Evolutionary conservation across 2,329 filamentous ascomycete genomes (phyloP).

Genomic region (Lojkania enalia): DNA sequence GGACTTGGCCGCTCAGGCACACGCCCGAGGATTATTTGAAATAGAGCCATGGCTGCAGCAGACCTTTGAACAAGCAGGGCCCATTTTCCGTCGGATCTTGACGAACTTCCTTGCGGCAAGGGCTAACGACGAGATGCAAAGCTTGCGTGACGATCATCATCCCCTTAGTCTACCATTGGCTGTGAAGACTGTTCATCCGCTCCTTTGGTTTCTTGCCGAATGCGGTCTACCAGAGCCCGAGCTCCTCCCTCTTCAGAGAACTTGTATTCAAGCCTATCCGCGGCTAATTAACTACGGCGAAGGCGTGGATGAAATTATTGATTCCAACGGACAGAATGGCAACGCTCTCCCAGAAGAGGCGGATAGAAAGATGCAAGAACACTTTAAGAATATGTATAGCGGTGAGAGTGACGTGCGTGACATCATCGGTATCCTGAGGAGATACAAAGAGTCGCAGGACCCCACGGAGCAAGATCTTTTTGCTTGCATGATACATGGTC

Average conservation of each 20-base stretch:
- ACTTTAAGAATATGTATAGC: conserved; percentile 98
- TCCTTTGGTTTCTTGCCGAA: conserved; percentile 74
- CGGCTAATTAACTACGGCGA: conserved; percentile 95
- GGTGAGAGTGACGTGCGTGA: conserved; percentile 84
- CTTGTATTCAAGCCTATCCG: conserved; percentile 90
- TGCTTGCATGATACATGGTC: conserved; percentile 95
- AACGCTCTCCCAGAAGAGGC: conserved; percentile 78
- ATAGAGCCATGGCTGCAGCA: conserved; percentile 78
- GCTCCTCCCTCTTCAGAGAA: conserved; percentile 78
- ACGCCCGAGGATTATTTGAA: conserved; percentile 79
- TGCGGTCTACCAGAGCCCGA: conserved; percentile 63
- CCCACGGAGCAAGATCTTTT: conserved; percentile 90
- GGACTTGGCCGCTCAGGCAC: conserved; percentile 82
- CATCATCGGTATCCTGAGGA: conserved; percentile 80
- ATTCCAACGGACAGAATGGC: conserved; percentile 78
- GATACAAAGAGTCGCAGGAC: conserved; percentile 85
- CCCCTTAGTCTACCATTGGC: conserved; percentile 74
- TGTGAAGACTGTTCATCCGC: conserved; percentile 79
- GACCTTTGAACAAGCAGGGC: conserved; percentile 64
- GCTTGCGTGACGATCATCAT: conserved; percentile 70
- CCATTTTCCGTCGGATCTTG: conserved; percentile 71
- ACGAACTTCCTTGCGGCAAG: conserved; percentile 84
- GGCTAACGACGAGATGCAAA: conserved; percentile 75
- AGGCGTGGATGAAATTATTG: conserved; percentile 88
- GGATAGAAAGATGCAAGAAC: conserved; percentile 91